phyloP scores from a whole-genome alignment of 129 eudicot genomes.

The Pseudognaphalium luteoalbum region DNA sequence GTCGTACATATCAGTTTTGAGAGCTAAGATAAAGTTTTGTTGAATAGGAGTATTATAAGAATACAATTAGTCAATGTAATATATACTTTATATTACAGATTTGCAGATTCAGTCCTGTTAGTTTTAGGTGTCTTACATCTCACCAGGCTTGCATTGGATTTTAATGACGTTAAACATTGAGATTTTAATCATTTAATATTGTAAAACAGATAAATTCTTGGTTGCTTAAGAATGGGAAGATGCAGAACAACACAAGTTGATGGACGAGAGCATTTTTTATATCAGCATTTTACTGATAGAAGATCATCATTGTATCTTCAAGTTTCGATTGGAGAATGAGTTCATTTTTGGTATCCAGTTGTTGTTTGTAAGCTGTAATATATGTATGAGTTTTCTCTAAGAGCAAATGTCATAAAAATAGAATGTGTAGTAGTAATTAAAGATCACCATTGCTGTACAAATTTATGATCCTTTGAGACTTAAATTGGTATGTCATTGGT shows the following conservation, averaged over 20 bases:
- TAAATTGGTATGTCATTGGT: neutral
- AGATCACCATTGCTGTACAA: conserved; percentile 7
- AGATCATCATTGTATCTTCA: conserved; percentile 23
- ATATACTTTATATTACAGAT: too few relatives aligned
- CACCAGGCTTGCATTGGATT: neutral
- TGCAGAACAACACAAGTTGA: neutral
- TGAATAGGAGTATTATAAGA: too few relatives aligned
- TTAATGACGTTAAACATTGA: neutral
- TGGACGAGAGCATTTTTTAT: neutral
- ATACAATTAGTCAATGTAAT: too few relatives aligned
- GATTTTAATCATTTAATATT: neutral
- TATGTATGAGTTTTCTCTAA: conserved; percentile 13
- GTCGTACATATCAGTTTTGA: neutral
- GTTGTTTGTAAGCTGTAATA: conserved; percentile 18
- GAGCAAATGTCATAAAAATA: conserved; percentile 6
- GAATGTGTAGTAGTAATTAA: conserved; percentile 22
- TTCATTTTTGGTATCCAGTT: conserved; percentile 4
- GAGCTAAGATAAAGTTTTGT: neutral
- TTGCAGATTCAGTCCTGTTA: too few relatives aligned
- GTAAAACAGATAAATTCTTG: conserved; percentile 3
- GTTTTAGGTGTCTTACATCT: neutral
- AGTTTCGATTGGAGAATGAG: conserved; percentile 18
- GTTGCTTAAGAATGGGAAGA: conserved; percentile 17
- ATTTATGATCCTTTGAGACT: neutral
- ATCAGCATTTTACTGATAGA: neutral